Evolutionary conservation across 2,329 filamentous ascomycete genomes (phyloP).

Genomic region (Arthrocladium fulminans): DNA sequence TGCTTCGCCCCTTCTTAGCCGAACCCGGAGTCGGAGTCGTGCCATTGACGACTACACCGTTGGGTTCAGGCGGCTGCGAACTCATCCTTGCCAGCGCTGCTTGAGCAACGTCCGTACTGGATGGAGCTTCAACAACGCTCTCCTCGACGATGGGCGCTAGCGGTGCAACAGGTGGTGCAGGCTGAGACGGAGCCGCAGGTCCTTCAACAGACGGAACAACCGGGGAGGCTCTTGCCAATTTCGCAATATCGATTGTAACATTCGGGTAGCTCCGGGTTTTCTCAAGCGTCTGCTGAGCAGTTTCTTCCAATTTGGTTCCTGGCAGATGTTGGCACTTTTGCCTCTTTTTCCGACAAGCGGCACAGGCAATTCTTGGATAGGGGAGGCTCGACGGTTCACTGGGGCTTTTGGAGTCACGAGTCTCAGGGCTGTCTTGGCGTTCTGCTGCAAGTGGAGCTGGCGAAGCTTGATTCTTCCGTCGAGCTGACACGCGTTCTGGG

Average conservation of each 20-base stretch:
- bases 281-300: conserved; percentile 26
- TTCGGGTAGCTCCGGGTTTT: conserved; percentile 21
- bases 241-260: conserved; percentile 11
- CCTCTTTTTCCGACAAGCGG: conserved; percentile 52
- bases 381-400: conserved; percentile 29
- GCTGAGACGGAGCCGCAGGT: not conserved
- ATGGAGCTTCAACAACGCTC: conserved; percentile 1
- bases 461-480: conserved; percentile 25
- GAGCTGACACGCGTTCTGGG: conserved; percentile 36
- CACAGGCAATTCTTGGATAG: conserved; percentile 48
- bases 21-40: conserved; percentile 20
- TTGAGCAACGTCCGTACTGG: conserved; percentile 8
- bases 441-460: conserved; percentile 11
- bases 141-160: not conserved
- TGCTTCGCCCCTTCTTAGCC: conserved; percentile 51
- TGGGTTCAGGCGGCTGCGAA: conserved; percentile 7
- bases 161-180: not conserved
- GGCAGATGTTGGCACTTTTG: conserved; percentile 58
- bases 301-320: conserved; percentile 29
- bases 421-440: not conserved
- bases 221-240: conserved; percentile 8
- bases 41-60: not conserved
- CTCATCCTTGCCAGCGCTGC: conserved; percentile 6
- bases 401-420: conserved; percentile 1
- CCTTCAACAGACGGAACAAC: conserved; percentile 2